Evolutionary conservation across 2,329 filamentous ascomycete species (phyloP).

Genomic region (Lachnellula subtilissima): DNA sequence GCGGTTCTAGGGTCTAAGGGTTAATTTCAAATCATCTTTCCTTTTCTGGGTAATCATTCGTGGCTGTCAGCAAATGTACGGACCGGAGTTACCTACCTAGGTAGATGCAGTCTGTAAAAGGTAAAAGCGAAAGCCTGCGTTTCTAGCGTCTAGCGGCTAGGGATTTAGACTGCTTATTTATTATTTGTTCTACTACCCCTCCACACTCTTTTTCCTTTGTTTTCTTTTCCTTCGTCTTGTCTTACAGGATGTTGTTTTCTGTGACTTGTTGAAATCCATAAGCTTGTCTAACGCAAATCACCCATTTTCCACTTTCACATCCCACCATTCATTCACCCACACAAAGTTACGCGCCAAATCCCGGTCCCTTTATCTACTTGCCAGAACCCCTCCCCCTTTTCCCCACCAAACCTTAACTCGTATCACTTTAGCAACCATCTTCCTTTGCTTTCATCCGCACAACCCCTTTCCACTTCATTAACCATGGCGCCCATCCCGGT

Average conservation of each 20-base stretch:
- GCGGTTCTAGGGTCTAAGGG: not conserved
- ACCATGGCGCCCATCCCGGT: constrained; percentile 12
- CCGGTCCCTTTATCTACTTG: not conserved
- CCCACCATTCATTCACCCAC: not conserved
- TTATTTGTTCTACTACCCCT: not conserved
- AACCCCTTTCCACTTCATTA: too few species aligned
- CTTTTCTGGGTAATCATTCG: too few species aligned
- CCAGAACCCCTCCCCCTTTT: not conserved
- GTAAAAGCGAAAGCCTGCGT: not conserved
- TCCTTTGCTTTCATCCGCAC: not conserved
- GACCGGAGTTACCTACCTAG: too few species aligned
- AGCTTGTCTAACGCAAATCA: not conserved
- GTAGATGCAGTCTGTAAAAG: too few species aligned
- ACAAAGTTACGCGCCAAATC: too few species aligned
- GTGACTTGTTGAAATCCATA: not conserved
- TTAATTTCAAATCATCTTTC: too few species aligned
- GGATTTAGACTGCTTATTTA: not conserved
- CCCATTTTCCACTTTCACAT: not conserved
- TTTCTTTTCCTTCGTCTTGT: constrained; percentile 2
- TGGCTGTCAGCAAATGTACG: too few species aligned
- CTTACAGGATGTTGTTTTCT: not conserved
- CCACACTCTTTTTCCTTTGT: not conserved
- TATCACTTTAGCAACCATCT: not conserved
- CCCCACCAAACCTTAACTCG: not conserved
- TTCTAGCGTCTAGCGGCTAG: not conserved